Evolutionary conservation across 2,329 filamentous ascomycete species (phyloP).

Genomic region (Beauveria sp.): DNA sequence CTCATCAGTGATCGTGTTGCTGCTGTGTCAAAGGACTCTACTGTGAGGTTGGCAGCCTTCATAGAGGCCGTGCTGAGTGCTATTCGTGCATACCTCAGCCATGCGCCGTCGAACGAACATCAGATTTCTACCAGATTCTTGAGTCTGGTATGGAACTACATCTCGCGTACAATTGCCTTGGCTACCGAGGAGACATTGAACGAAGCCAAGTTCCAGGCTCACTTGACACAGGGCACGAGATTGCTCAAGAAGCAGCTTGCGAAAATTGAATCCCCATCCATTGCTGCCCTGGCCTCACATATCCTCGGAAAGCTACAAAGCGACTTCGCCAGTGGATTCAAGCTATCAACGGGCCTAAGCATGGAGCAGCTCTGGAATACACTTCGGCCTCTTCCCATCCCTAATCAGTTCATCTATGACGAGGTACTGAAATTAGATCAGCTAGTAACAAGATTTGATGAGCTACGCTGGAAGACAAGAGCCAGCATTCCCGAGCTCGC

Average conservation of each 20-base stretch:
- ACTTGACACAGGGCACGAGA: conserved; percentile 44
- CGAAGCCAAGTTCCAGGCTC: conserved; percentile 57
- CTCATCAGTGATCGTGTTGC: conserved; percentile 45
- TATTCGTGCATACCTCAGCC: conserved; percentile 36
- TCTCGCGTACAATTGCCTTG: conserved; percentile 45
- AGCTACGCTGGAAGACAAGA: conserved; percentile 49
- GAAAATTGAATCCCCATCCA: conserved; percentile 16
- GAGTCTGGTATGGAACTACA: conserved; percentile 40
- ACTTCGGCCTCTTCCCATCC: conserved; percentile 57
- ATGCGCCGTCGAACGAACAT: conserved; percentile 10
- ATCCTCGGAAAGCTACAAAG: conserved; percentile 37
- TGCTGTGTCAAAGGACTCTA: conserved; percentile 53
- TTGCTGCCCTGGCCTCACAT: conserved; percentile 29
- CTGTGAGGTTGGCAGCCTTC: conserved; percentile 45
- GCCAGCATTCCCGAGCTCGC: conserved; percentile 44
- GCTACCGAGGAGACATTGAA: conserved; percentile 43
- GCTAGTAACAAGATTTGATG: conserved; percentile 53
- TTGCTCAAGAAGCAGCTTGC: conserved; percentile 30
- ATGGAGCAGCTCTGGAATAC: conserved; percentile 74
- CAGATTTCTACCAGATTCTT: conserved; percentile 25
- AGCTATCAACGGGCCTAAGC: conserved; percentile 64
- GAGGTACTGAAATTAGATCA: conserved; percentile 44
- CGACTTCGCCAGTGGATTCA: conserved; percentile 62
- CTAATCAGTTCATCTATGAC: conserved; percentile 35
- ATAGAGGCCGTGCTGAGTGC: conserved; percentile 34